Conservation (phyloP, 768 basidiomycete species). For the Melanogaster broomeanus region DNA sequence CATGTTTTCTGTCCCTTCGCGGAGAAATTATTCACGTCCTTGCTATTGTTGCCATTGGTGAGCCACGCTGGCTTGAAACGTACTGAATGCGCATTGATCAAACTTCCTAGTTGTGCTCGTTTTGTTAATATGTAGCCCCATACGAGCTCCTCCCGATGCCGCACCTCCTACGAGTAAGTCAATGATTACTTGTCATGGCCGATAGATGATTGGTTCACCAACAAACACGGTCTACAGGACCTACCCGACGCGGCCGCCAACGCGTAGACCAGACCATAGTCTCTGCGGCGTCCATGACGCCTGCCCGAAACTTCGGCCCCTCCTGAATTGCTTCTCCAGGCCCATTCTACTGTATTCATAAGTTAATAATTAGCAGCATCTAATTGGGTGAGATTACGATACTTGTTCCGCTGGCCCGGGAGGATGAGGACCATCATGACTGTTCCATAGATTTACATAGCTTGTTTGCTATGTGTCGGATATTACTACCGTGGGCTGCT, state of each 20-base stretch:
- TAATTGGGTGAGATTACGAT: no score
- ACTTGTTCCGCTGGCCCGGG: no score
- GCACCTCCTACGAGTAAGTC: background rate
- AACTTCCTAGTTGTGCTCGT: constrained; percentile 1
- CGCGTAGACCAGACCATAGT: background rate
- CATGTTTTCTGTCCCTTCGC: background rate
- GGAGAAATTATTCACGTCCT: background rate
- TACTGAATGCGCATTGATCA: background rate
- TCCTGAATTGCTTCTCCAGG: no score
- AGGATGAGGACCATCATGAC: no score
- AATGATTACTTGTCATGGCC: background rate
- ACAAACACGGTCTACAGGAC: background rate
- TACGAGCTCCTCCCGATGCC: background rate
- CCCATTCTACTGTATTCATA: no score
- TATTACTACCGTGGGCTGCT: no score
- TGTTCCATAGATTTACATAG: no score
- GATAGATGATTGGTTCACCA: background rate
- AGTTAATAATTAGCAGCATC: no score
- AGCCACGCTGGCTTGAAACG: background rate
- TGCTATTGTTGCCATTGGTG: constrained; percentile 1
- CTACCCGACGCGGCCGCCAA: background rate
- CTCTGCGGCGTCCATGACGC: background rate
- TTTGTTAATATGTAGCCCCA: background rate
- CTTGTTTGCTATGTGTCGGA: no score
- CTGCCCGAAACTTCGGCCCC: background rate